phyloP scores from a whole-genome alignment of 352 stramenopile genomes.

The Phytopythium vexans region DNA sequence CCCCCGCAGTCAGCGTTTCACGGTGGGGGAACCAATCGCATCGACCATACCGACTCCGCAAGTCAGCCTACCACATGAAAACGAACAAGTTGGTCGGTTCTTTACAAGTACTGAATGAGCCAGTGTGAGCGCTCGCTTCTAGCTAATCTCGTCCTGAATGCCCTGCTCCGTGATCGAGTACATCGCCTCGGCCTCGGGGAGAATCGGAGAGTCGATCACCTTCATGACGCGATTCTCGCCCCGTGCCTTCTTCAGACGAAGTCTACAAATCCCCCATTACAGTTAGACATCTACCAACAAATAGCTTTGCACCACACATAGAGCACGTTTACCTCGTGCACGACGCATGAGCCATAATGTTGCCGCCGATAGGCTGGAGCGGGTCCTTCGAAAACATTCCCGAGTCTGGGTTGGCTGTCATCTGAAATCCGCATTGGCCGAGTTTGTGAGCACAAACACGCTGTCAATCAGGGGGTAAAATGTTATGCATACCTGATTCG shows the following conservation, averaged over 20 bases:
- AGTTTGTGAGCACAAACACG: background rate
- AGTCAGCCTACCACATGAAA: too few species aligned
- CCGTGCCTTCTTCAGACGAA: conserved; percentile 95
- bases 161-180: conserved; percentile 97
- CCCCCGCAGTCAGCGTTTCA: conserved; percentile 21
- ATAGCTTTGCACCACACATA: background rate
- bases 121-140: conserved; percentile 6
- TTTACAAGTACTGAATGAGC: background rate
- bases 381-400: conserved; percentile 90
- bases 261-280: conserved; percentile 21
- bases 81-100: too few species aligned
- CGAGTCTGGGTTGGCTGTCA: conserved; percentile 87
- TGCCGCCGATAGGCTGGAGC: conserved; percentile 89
- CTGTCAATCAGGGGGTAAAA: background rate
- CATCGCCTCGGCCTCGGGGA: conserved; percentile 97
- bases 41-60: background rate
- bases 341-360: conserved; percentile 87
- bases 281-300: background rate
- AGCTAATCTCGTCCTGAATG: conserved; percentile 91
- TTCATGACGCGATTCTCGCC: conserved; percentile 99
- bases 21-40: conserved; percentile 4
- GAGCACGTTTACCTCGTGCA: conserved; percentile 53
- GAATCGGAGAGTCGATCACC: conserved; percentile 94
- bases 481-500: conserved; percentile 62
- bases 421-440: too few species aligned